Percentiles rank a stretch among this genome's conserved stretches.
Evolutionary conservation across 805 yeast species (phyloP).

Genomic region (Groenewaldozyma tartarivorans): DNA sequence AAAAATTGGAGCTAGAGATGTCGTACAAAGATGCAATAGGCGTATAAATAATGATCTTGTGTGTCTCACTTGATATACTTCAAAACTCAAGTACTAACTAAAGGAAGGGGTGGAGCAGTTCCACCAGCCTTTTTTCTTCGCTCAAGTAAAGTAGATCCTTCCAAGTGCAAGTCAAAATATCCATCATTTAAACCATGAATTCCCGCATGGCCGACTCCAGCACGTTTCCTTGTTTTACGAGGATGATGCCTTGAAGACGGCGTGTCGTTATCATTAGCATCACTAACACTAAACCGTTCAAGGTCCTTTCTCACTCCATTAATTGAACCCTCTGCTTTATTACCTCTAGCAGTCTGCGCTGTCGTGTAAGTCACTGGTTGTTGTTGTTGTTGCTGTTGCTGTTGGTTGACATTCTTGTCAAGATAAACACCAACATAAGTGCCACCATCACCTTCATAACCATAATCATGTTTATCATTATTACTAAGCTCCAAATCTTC

Average conservation of each 20-base stretch:
- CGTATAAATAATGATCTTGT: too few species aligned
- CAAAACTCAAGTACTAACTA: too few species aligned
- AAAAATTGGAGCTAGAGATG: not conserved
- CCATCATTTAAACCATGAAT: conserved; percentile 15
- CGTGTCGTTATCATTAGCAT: conserved; percentile 2
- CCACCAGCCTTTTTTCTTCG: conserved; percentile 30
- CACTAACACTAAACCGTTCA: conserved; percentile 10
- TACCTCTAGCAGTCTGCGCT: too few species aligned
- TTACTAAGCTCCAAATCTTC: conserved; percentile 21
- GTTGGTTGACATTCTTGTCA: not conserved
- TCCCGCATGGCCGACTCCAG: conserved; percentile 4
- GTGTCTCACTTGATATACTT: not conserved
- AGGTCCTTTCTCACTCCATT: conserved; percentile 5
- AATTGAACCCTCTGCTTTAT: not conserved
- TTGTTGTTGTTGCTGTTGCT: not conserved
- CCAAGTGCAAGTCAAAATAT: conserved; percentile 48
- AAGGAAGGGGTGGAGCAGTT: not conserved
- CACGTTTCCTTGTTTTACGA: conserved; percentile 9
- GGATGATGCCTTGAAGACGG: conserved; percentile 3
- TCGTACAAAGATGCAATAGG: too few species aligned
- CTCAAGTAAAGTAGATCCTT: conserved; percentile 54
- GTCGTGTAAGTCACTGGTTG: not conserved
- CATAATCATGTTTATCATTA: conserved; percentile 1
- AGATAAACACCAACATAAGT: conserved; percentile 1
- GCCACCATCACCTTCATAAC: too few species aligned